These are phyloP conservation scores for Gossypium ekmanianum DNA, from an alignment of 345 rosid genomes.

Conservation along the genomic window DNA sequence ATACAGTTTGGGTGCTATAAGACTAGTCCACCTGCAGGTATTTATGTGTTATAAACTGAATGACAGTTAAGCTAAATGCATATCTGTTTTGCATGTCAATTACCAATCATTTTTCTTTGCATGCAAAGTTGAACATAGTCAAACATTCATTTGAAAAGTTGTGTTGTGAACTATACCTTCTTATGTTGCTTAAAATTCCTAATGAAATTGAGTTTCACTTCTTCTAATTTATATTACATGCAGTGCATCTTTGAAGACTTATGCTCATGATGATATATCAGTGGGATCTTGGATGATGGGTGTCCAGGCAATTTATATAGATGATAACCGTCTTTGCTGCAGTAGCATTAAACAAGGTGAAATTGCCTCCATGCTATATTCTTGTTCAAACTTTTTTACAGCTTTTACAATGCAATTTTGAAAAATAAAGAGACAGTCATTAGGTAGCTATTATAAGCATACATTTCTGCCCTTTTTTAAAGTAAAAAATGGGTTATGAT, in stretches of 20 bases:
- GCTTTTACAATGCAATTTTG: background rate
- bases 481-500: constrained; percentile 53
- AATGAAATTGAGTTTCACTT: constrained; percentile 1
- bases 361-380: background rate
- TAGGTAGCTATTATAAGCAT: background rate
- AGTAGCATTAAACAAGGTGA: constrained; percentile 84
- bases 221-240: background rate
- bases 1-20: background rate
- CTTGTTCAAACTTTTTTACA: background rate
- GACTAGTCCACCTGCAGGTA: background rate
- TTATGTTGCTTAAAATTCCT: background rate
- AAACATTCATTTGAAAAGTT: background rate
- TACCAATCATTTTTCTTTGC: background rate
- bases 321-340: constrained; percentile 89
- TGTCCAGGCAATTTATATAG: constrained; percentile 76
- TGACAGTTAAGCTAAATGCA: background rate
- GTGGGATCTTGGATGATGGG: constrained; percentile 99
- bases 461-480: background rate
- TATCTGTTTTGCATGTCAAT: background rate
- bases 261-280: constrained; percentile 78
- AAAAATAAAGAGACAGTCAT: background rate
- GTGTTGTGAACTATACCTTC: background rate
- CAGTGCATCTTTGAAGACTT: constrained; percentile 91
- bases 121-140: background rate
- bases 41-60: background rate